Evolutionary conservation across 1,284 basidiomycete species (phyloP).

Genomic region (Cystobasidium pallidum): DNA sequence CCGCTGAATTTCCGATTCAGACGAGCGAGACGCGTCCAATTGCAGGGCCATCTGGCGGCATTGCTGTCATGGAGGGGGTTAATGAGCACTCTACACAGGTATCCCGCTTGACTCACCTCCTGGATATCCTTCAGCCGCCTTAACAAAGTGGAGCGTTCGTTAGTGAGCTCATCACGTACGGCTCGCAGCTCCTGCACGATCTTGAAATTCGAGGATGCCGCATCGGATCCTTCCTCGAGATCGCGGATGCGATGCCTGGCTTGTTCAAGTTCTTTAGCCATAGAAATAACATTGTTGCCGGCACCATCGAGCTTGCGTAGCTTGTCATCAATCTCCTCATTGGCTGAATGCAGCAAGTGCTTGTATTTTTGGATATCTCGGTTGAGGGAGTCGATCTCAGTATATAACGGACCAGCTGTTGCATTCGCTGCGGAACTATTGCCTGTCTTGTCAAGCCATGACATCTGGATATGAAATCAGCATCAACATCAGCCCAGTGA

Average conservation of each 20-base stretch:
- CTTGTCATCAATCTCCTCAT: constrained; percentile 80
- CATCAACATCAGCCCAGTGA: constrained; percentile 68
- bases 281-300: constrained; percentile 64
- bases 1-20: constrained; percentile 30
- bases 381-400: constrained; percentile 58
- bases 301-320: constrained; percentile 77
- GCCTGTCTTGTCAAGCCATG: constrained; percentile 46
- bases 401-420: constrained; percentile 55
- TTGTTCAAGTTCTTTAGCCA: constrained; percentile 67
- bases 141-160: constrained; percentile 43
- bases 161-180: constrained; percentile 42
- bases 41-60: constrained; percentile 38
- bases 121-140: constrained; percentile 42
- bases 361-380: constrained; percentile 57
- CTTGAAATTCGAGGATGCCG: not conserved
- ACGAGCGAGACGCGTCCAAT: constrained; percentile 31
- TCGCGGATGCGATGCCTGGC: constrained; percentile 64
- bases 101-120: constrained; percentile 25
- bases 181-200: constrained; percentile 44
- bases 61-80: constrained; percentile 24
- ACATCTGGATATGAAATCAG: not conserved
- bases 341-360: constrained; percentile 71
- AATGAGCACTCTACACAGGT: not conserved
- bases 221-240: constrained; percentile 62
- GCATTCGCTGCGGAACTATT: constrained; percentile 47